Percentiles rank a stretch among this genome's conserved stretches.
Conservation (phyloP, 1,284 basidiomycete species). For the Xerocomus amazonicus region DNA sequence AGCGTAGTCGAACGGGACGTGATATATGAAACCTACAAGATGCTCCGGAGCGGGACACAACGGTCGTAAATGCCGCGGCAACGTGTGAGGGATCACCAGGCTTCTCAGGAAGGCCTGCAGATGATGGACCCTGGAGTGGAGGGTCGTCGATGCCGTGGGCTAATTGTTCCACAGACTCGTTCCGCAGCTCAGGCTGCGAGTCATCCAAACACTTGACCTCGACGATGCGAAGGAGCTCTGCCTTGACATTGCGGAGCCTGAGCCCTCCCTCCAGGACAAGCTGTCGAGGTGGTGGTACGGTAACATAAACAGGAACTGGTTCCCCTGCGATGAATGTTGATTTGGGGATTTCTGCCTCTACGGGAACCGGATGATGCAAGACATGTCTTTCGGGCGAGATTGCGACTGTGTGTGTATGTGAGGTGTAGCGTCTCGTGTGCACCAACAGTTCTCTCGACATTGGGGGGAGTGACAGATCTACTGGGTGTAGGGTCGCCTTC, state of each 20-base stretch:
- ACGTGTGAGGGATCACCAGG: constrained; percentile 30
- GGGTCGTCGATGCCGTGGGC: constrained; percentile 2
- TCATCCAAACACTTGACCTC: constrained; percentile 46
- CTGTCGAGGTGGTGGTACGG: constrained; percentile 63
- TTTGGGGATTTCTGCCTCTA: constrained; percentile 68
- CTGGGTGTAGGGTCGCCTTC: constrained; percentile 59
- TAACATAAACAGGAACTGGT: constrained; percentile 71
- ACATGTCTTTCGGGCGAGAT: constrained; percentile 55
- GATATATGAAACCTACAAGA: constrained; percentile 76
- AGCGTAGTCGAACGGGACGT: constrained; percentile 62
- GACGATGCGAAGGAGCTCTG: constrained; percentile 65
- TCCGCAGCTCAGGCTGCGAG: constrained; percentile 30
- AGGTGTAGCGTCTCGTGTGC: constrained; percentile 69
- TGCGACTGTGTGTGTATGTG: constrained; percentile 53
- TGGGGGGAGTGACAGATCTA: constrained; percentile 37
- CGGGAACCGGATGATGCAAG: constrained; percentile 57
- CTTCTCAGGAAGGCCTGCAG: constrained; percentile 30
- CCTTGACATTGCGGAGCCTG: constrained; percentile 68
- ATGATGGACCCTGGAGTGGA: constrained; percentile 30
- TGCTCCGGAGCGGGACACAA: constrained; percentile 71
- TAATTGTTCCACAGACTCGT: constrained; percentile 13
- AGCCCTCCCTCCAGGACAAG: constrained; percentile 64
- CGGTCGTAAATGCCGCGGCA: constrained; percentile 41
- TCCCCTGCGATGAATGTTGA: constrained; percentile 66
- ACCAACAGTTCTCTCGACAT: constrained; percentile 58